Base-by-base conservation (phyloP, 2,329 filamentous ascomycete species). In the Ascochyta koolunga region DNA sequence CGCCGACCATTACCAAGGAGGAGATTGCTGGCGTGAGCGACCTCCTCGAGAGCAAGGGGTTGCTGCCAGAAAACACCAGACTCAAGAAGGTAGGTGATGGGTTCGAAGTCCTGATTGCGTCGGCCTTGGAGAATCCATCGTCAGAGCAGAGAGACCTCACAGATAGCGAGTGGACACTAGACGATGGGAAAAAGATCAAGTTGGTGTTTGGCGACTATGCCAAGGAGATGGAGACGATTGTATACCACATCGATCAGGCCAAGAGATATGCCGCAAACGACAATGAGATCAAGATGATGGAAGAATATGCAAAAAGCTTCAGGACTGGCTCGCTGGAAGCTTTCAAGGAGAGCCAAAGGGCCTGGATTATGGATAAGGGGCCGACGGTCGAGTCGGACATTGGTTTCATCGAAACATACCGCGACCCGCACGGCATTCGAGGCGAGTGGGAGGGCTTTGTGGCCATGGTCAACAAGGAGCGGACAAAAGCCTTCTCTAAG, bases 401-500 rank as follows among this genome's bases (percentile, higher is more conserved):
- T 54, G 81, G 81, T 6, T 83, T 83, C 65, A 77, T 83, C 48
- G 81, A 83, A 66, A 82, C 81, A 0, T 83, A 83, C 61, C 72
- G 81, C 40, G 82, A 84, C 59, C 82, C 82, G 2, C 77, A 82
- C 53, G 82, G 81, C 19, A 78, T 82, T 16, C 77, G 82, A 37
- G 79, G 79, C 10, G 82, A 84, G 56, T 84, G 79, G 77, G 78
- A 82, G 68, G 81, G 79, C 9, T 81, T 83, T 44, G 77, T 76
- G 6, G 76, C 78, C 55, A 79, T 90, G 75, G 89, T 98, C 39
- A 98, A 98, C 76, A 82, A 93, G 69, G 93, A 97, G 73, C 87
- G 93, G 18, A 99, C 93, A 1, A 85, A 84, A 54, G 91, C 93
- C 1, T 98, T 98, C 70, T 89, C 89, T 7, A 88, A 89, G 63